Evolutionary conservation across 768 basidiomycete genomes (phyloP).

Genomic region (Coprinopsis strossmayeri): DNA sequence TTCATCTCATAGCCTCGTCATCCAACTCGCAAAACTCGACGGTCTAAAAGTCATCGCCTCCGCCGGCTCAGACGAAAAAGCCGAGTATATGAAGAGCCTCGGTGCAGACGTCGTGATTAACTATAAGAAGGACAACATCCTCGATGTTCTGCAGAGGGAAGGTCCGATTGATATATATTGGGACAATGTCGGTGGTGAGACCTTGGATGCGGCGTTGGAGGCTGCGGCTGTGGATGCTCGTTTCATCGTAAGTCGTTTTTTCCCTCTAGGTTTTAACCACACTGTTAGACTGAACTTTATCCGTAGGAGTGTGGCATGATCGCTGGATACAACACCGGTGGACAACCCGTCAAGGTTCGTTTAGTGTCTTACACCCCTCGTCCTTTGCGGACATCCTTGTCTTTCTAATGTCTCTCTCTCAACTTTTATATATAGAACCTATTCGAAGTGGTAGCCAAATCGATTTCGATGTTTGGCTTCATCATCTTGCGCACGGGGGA

Average conservation of each 20-base stretch:
- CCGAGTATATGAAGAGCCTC: constrained; percentile 41
- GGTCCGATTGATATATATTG: constrained; percentile 40
- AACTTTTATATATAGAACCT: constrained; percentile 26
- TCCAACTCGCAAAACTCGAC: constrained; percentile 4
- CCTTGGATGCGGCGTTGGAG: constrained; percentile 25
- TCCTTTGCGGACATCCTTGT: no score
- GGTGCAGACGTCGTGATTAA: constrained; percentile 60
- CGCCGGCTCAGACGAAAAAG: constrained; percentile 57
- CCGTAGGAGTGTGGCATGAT: constrained; percentile 38
- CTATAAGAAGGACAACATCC: constrained; percentile 47
- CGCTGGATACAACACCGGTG: constrained; percentile 27
- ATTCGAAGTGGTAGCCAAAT: constrained; percentile 31
- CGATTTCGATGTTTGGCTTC: constrained; percentile 40
- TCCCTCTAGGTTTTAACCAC: background rate
- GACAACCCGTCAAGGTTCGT: constrained; percentile 21
- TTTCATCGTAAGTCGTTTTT: constrained; percentile 32
- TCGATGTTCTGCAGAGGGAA: constrained; percentile 38
- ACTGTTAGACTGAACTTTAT: no score
- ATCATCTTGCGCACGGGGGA: constrained; percentile 22
- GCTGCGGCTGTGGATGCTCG: constrained; percentile 32
- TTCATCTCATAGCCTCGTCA: no score
- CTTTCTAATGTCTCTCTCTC: background rate
- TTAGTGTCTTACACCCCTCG: no score
- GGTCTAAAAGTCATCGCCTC: constrained; percentile 54
- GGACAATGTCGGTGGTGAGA: constrained; percentile 46